Evolutionary conservation across 129 eudicot genomes (phyloP).

Genomic region (Arctium minus): DNA sequence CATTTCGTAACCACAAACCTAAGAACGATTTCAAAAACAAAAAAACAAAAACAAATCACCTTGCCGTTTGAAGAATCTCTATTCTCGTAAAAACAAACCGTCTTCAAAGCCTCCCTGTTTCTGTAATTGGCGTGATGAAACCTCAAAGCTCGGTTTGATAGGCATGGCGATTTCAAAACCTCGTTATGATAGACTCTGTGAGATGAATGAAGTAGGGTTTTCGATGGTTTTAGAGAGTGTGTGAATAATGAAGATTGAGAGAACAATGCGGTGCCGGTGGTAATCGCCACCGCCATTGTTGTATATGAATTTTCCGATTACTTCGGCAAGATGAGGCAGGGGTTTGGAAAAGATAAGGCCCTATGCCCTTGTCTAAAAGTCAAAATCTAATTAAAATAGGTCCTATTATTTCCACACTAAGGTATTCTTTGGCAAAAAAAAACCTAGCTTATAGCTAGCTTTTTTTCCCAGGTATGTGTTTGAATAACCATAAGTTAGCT

Average conservation of each 20-base stretch:
- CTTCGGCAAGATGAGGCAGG: slow-evolving; percentile 21
- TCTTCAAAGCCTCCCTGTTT: slow-evolving; percentile 13
- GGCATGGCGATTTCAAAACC: slow-evolving; percentile 10
- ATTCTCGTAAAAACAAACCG: slow-evolving; percentile 26
- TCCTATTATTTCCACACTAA: too few species aligned
- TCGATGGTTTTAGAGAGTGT: slow-evolving; percentile 4
- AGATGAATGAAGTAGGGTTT: slow-evolving; percentile 22
- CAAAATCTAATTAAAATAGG: too few species aligned
- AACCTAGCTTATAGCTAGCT: too few species aligned
- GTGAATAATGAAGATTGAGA: slow-evolving; percentile 24
- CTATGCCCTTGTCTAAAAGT: too few species aligned
- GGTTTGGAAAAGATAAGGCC: background rate
- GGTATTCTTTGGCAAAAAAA: too few species aligned
- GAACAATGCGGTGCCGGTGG: slow-evolving; percentile 14
- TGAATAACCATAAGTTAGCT: too few species aligned
- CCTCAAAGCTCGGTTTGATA: slow-evolving; percentile 13
- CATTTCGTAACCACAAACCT: background rate
- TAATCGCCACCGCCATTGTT: slow-evolving; percentile 27
- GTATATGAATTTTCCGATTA: slow-evolving; percentile 12
- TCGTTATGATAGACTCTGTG: background rate
- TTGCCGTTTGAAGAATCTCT: slow-evolving; percentile 24
- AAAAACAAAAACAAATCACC: slow-evolving; percentile 5
- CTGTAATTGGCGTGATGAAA: background rate
- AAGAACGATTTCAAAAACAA: background rate
- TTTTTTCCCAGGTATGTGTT: too few species aligned